Conservation (phyloP, 2,329 filamentous ascomycete genomes). For the Diaporthe ilicicola region DNA sequence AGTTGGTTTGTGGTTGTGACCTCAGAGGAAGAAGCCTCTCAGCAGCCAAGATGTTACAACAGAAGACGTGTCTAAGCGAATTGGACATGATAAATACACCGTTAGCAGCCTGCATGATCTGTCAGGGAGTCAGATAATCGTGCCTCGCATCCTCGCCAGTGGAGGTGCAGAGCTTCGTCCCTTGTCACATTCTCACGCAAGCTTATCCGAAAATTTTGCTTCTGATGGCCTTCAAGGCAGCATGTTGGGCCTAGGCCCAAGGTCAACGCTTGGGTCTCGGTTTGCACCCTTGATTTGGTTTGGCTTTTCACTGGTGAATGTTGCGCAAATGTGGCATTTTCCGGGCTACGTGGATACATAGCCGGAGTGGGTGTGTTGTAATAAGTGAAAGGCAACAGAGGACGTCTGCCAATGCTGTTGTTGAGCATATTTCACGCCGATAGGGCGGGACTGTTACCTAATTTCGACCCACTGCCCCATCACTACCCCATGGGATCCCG, state of each 20-base stretch:
- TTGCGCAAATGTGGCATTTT: not conserved
- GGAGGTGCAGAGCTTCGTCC: conserved; percentile 1
- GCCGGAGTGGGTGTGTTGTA: conserved; percentile 10
- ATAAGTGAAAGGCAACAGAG: not conserved
- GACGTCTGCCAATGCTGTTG: not conserved
- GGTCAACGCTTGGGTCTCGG: not conserved
- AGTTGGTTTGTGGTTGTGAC: not conserved
- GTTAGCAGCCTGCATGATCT: conserved; percentile 11
- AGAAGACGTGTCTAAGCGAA: not conserved
- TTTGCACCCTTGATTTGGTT: not conserved
- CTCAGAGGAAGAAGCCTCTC: conserved; percentile 6
- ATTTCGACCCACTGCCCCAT: conserved; percentile 28
- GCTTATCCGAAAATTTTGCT: conserved; percentile 19
- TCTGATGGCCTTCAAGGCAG: conserved; percentile 1
- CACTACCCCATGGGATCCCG: conserved; percentile 2
- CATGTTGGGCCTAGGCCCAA: not conserved
- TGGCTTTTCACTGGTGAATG: not conserved
- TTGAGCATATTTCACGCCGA: conserved; percentile 10
- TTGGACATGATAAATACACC: conserved; percentile 21
- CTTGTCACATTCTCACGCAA: not conserved
- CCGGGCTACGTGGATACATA: not conserved
- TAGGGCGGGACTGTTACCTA: conserved; percentile 28
- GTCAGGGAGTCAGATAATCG: conserved; percentile 1
- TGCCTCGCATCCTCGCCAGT: conserved; percentile 13
- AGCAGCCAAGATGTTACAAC: conserved; percentile 6